Conservation (phyloP, 768 basidiomycete genomes). For the Tricholoma furcatifolium region DNA sequence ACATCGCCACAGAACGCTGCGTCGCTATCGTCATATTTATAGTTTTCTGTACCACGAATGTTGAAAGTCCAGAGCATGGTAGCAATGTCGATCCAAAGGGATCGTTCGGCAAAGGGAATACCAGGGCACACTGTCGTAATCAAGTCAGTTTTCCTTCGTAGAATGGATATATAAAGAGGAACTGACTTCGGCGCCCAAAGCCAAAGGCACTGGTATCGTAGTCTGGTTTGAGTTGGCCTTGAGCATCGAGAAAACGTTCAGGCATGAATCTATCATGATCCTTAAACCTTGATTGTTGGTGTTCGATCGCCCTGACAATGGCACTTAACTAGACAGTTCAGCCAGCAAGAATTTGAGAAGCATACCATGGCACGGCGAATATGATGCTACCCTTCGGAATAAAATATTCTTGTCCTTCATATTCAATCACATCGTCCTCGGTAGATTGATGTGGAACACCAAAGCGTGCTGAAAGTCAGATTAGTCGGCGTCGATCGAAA, state of each 20-base stretch:
- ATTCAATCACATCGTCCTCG: background rate
- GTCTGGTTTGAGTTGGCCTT: background rate
- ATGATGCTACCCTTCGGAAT: slow-evolving; percentile 2
- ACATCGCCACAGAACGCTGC: background rate
- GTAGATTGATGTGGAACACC: background rate
- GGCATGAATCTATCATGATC: background rate
- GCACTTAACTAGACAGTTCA: background rate
- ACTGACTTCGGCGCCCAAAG: background rate
- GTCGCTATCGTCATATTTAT: background rate
- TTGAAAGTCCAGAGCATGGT: slow-evolving; percentile 6
- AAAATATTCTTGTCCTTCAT: background rate
- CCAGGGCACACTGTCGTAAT: background rate
- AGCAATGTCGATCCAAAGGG: slow-evolving; percentile 1
- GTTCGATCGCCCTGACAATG: background rate
- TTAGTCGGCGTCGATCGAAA: background rate
- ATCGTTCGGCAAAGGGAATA: background rate
- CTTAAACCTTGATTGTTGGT: background rate
- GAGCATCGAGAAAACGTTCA: background rate
- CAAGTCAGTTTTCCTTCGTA: too few species aligned
- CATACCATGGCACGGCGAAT: background rate
- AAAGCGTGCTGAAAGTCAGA: background rate
- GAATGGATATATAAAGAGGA: background rate
- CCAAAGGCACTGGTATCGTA: slow-evolving; percentile 2
- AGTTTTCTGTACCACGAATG: background rate
- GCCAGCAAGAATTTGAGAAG: background rate